Percentiles rank a stretch among this genome's conserved stretches.
Conservation (phyloP, 2,329 filamentous ascomycete species). For the Magnaporthiopsis rhizophila region DNA sequence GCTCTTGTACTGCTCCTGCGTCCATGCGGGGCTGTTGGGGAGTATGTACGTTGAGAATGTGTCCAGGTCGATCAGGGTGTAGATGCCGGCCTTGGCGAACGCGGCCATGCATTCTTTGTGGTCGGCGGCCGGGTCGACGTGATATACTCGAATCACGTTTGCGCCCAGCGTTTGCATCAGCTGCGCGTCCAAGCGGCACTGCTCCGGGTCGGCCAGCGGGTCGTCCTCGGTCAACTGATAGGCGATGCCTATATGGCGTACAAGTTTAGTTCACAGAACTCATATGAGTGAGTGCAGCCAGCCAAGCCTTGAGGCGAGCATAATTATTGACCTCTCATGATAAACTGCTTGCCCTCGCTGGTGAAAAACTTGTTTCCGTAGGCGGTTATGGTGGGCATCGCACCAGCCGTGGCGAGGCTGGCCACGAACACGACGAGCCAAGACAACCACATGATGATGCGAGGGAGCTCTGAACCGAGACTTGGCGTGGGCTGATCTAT, state of each 20-base stretch:
- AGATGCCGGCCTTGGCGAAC: conserved; percentile 74
- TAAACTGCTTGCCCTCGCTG: conserved; percentile 73
- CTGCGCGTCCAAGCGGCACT: conserved; percentile 66
- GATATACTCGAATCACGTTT: conserved; percentile 83
- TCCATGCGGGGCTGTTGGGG: conserved; percentile 57
- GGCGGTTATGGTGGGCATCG: conserved; percentile 38
- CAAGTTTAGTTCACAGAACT: not conserved
- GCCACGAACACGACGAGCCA: conserved; percentile 24
- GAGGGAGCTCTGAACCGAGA: no score
- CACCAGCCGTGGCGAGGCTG: conserved; percentile 22
- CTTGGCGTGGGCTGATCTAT: no score
- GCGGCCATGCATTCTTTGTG: conserved; percentile 76
- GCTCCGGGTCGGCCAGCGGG: conserved; percentile 65
- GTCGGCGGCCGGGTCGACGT: conserved; percentile 64
- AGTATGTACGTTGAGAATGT: conserved; percentile 63
- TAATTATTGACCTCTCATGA: conserved; percentile 59
- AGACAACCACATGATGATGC: no score
- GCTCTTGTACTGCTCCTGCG: conserved; percentile 57
- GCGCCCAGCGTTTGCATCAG: conserved; percentile 75
- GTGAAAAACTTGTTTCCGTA: conserved; percentile 82
- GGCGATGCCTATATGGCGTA: conserved; percentile 51
- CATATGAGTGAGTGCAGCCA: not conserved
- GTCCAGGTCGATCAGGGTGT: conserved; percentile 76
- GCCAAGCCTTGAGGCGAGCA: not conserved
- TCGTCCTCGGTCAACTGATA: conserved; percentile 61